phyloP scores from a whole-genome alignment of 2,329 filamentous ascomycete genomes.

The Purpureocillium lavendulum region DNA sequence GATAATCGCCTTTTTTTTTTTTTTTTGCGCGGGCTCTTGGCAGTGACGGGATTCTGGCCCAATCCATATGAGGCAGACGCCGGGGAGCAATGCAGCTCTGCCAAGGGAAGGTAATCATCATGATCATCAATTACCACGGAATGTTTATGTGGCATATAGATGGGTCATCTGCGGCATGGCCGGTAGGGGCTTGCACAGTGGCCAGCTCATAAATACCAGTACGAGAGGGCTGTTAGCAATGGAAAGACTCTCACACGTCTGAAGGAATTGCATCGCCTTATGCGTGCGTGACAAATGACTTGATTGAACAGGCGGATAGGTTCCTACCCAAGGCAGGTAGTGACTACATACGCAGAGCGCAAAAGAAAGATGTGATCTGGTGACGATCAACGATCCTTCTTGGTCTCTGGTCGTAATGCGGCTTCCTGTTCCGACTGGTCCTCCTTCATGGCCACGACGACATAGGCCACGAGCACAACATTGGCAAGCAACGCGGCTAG shows the following conservation, averaged over 20 bases:
- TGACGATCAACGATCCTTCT: constrained; percentile 36
- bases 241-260: neutral
- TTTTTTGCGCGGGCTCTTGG: no score
- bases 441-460: constrained; percentile 85
- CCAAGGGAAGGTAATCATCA: constrained; percentile 10
- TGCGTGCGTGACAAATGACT: no score
- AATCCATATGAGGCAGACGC: constrained; percentile 2
- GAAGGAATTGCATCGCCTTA: no score
- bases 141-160: constrained; percentile 12
- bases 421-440: constrained; percentile 50
- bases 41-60: constrained; percentile 2
- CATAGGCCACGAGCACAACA: constrained; percentile 80
- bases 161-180: constrained; percentile 4
- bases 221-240: neutral
- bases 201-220: constrained; percentile 9
- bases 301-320: no score
- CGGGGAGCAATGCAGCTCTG: constrained; percentile 2
- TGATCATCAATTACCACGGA: constrained; percentile 9
- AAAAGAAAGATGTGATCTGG: neutral
- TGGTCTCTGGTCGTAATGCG: constrained; percentile 33
- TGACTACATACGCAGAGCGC: no score
- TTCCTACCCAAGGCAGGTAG: no score
- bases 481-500: constrained; percentile 86
- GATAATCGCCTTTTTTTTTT: no score
- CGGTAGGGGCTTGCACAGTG: constrained; percentile 1